Percentiles rank a stretch among this genome's conserved stretches.
Conservation (phyloP, 2,329 filamentous ascomycete species). For the Colletotrichum eremochloae region DNA sequence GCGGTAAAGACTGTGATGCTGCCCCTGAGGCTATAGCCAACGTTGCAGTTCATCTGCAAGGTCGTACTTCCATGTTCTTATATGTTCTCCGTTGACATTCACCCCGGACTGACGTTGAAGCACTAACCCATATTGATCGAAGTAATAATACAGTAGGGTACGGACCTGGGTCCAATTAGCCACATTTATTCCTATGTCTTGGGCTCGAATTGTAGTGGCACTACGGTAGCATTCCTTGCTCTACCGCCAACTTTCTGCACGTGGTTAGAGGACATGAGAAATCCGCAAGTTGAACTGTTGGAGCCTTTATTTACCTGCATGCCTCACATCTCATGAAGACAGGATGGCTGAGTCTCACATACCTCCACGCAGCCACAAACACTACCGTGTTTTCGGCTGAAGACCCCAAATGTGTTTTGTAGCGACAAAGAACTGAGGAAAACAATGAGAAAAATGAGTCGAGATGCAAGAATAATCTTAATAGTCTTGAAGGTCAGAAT, state of each 20-base stretch:
- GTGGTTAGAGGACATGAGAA: not conserved
- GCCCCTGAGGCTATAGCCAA: not conserved
- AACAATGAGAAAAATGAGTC: no score
- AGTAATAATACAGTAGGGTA: not conserved
- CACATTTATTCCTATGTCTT: not conserved
- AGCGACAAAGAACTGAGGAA: not conserved
- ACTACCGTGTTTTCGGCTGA: not conserved
- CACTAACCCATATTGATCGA: not conserved
- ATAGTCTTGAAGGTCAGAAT: not conserved
- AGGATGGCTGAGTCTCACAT: constrained; percentile 6
- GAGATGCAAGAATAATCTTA: not conserved
- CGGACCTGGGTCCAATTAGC: not conserved
- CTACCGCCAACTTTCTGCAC: not conserved
- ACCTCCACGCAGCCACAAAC: constrained; percentile 4
- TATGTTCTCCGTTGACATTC: not conserved
- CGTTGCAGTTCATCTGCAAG: no score
- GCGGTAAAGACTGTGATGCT: constrained; percentile 23
- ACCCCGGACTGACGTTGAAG: not conserved
- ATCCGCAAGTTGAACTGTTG: not conserved
- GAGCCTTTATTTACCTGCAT: not conserved
- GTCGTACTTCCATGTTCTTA: not conserved
- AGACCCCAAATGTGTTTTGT: not conserved
- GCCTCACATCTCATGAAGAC: not conserved
- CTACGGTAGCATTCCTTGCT: not conserved
- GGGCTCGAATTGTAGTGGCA: not conserved